Base-by-base conservation (phyloP, 1,284 basidiomycete genomes). In the Ustilago esculenta region DNA sequence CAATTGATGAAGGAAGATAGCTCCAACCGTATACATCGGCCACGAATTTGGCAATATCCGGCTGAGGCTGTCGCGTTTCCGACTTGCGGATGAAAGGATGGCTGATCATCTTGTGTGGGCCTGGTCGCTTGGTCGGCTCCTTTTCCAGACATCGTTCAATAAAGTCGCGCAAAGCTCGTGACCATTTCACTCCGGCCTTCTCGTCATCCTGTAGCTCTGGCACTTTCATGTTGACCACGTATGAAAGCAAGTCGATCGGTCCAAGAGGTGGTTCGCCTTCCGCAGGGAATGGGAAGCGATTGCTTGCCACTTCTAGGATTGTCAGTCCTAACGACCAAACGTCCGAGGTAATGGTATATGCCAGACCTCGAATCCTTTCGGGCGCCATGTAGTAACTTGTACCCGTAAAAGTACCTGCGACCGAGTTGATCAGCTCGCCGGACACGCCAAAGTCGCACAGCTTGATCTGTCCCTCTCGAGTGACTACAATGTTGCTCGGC, bases 301-400 rank as follows among this genome's bases (percentile, higher is more conserved):
- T 94, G 82, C 92, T 89, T 1, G 94, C 91, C 20, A 98, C 87
- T 83, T 98, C 95, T 64, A 98, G 86, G 23, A 98, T 86, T 0
- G 94, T 91, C 35, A 98, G 87, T 20, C 94, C 95, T 25, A 92
- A 90, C 1, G 94, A 97, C 94, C 94, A 98, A n/a, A 98, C 94
- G 81, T 98, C 94, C 20, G 94, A 92, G 49, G 90, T 89, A 81
- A 97, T 96, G 24, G 90, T 91, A 83, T 98, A 98, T 48, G 90
- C 87, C 54, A 90, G 86, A 8, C 94, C 94, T 53, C 88, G 89
- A 73, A 98, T 94, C 46, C 95, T 88, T 83, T 98, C 95, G 39
- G 95, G 95, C 90, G 94, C 93, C 92, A 98, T 98, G 84, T 98
- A 98, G 79, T 92, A 92, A 76, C 91, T 92, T 3, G 95, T 98